Evolutionary conservation across 2,329 filamentous ascomycete species (phyloP), one percentile per base, ranked within the genome.

Genomic region (Ophiostoma himal-ulmi): DNA sequence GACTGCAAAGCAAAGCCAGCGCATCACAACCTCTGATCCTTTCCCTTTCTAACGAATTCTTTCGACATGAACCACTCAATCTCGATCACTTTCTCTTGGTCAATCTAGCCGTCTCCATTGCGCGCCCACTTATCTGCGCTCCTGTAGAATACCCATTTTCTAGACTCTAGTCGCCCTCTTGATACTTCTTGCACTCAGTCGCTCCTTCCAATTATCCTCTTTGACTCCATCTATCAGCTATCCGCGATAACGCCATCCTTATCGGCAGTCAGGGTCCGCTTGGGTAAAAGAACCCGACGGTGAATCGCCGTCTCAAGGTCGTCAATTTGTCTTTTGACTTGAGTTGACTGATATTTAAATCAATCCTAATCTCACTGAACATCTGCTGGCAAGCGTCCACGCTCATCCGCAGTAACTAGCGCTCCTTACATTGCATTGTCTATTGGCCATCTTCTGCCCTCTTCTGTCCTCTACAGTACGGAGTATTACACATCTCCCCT

Each of bases 101-200:
- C 52, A 57, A 26, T 57, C 52, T n/a, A 57, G 52, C 52, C 8
- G n/a, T 57, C 52, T 57, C 52, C 52, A 57, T 57, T 60, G 48
- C 48, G 22, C 22, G 6, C 54, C 54, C 54, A 62, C 26, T 30
- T 34, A 62, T 62, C 57, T 26, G 52, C 52, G 26, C 57, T 62
- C 22, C 57, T 62, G 57, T 26, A 62, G 26, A 62, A 64, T 37
- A 6, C 60, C 60, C 36, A 20, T 39, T 60, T 60, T 30, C 54
- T 34, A n/a, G 66, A 60, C 41, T 70, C 66, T 44, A 36, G 54
- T 70, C 30, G 44, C 65, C 64, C 66, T 60, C 54, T n/a, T 30
- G 30, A 30, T 2, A 30, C 30, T 17, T 39, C 36, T 5, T 39
- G 20, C 20, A 1, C 60, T 41, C 62, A 13, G 17, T 39, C 36